Evolutionary conservation across 2,329 filamentous ascomycete genomes (phyloP).

Genomic region (Lasiodiplodia theobromae): DNA sequence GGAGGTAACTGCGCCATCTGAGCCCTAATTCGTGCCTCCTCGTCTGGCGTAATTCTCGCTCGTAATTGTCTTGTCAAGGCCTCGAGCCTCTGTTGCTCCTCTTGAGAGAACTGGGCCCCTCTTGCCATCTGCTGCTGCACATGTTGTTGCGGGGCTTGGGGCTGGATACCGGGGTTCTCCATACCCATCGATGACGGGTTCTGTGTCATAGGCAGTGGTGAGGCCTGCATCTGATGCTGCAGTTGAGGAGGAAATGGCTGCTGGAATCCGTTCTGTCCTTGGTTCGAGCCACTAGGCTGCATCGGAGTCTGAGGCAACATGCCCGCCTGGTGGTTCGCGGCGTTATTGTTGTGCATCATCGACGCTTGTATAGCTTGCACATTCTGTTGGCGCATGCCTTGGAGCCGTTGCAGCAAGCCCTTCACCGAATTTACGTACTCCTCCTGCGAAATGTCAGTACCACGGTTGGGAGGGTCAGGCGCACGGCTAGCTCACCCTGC

Average conservation of each 20-base stretch:
- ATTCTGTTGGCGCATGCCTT: constrained; percentile 21
- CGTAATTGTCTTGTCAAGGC: constrained; percentile 57
- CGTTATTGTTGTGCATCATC: constrained; percentile 25
- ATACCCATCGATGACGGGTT: constrained; percentile 43
- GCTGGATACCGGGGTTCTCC: constrained; percentile 36
- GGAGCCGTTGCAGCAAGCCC: not conserved
- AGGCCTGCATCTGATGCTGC: constrained; percentile 59
- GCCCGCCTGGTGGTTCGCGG: constrained; percentile 34
- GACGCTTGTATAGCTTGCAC: constrained; percentile 19
- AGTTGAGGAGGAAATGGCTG: constrained; percentile 57
- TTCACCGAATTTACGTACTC: constrained; percentile 9
- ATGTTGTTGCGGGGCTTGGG: constrained; percentile 39
- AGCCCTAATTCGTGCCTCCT: constrained; percentile 52
- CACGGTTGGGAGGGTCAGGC: not conserved
- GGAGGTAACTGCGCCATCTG: constrained; percentile 55
- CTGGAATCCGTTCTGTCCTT: constrained; percentile 50
- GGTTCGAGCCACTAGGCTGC: constrained; percentile 46
- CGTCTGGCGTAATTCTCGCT: constrained; percentile 56
- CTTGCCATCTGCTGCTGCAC: constrained; percentile 40
- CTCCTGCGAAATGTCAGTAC: constrained; percentile 11
- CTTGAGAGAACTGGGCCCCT: constrained; percentile 18
- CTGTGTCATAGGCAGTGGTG: constrained; percentile 53
- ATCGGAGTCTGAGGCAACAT: constrained; percentile 47
- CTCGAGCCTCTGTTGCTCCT: constrained; percentile 34
- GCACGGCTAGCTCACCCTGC: not conserved